Percentiles rank a stretch among this genome's conserved stretches.
Evolutionary conservation across 2,329 filamentous ascomycete species (phyloP).

Genomic region (Incumbomyces lentus): DNA sequence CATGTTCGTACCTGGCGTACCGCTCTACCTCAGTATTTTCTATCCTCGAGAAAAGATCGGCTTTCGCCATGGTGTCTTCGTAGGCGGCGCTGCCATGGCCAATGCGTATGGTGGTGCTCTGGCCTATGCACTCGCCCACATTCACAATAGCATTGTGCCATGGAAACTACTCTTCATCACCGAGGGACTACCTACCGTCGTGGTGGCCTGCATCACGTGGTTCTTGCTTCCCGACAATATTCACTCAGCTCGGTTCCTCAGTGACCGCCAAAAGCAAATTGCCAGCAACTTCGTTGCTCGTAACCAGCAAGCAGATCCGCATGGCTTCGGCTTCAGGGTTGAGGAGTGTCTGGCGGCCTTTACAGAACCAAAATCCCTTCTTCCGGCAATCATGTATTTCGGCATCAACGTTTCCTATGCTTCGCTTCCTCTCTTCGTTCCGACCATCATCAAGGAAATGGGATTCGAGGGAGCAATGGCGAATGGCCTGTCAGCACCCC

Average conservation of each 20-base stretch:
- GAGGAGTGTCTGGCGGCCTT: conserved; percentile 38
- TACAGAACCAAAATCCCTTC: conserved; percentile 38
- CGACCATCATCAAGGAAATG: conserved; percentile 54
- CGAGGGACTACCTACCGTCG: conserved; percentile 51
- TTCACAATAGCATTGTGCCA: conserved; percentile 44
- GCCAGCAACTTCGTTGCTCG: conserved; percentile 13
- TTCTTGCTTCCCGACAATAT: conserved; percentile 39
- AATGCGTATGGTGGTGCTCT: conserved; percentile 67
- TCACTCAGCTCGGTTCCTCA: conserved; percentile 32
- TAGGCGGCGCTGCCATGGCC: conserved; percentile 54
- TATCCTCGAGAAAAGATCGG: conserved; percentile 49
- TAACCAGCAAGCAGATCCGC: conserved; percentile 19
- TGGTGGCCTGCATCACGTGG: conserved; percentile 45
- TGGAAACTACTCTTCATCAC: conserved; percentile 59
- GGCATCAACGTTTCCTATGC: conserved; percentile 56
- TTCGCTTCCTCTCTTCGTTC: conserved; percentile 55
- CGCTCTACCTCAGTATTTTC: conserved; percentile 47
- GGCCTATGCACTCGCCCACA: conserved; percentile 55
- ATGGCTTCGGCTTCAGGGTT: conserved; percentile 28
- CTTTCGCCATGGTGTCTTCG: conserved; percentile 46
- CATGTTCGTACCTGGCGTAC: conserved; percentile 33
- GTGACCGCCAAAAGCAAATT: conserved; percentile 29
- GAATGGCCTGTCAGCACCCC: conserved; percentile 62
- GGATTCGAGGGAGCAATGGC: conserved; percentile 57
- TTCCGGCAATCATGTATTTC: conserved; percentile 46